Evolutionary conservation across 192 early-diverging fungal genomes (phyloP), one percentile per base, ranked within the genome.

Genomic region (Entophlyctis luteolus): DNA sequence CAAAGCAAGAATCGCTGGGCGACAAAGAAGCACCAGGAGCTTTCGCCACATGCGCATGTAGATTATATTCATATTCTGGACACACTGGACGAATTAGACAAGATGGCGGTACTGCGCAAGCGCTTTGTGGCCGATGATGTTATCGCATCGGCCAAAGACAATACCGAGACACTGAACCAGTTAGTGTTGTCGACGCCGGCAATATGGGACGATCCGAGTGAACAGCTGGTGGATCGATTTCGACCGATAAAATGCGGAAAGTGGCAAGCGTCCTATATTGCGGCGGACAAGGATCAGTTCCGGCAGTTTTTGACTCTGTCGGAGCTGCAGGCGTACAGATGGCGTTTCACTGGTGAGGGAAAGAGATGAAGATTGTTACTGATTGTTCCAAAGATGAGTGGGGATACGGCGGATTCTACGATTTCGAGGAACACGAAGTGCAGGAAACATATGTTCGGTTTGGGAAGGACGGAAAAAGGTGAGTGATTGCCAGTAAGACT

Each of bases 241-340:
- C 32, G 22, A 22, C 50, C 50, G 8, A 22, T 28, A 20, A 5
- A 8, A 12, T 65, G 47, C 27, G 23, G 48, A 34, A 53, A 65
- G 27, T 49, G 62, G 50, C 62, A 65, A 49, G 62, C 65, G 29
- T 67, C 58, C 6, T 60, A 67, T 22, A 39, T 67, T 67, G 65
- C 52, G 4, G 65, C 65, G 5, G 65, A 67, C 28, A 2, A 56
- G 8, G 65, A 67, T 42, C 29, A 34, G 53, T 14, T 27, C 38
- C 20, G 65, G 6, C 10, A 5, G 2, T n/a, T 20, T 5, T 48
- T 67, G 2, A 67, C 65, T 20, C 35, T 25, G 49, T 35, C 23
- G 25, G 65, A 67, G 65, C n/a, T 67, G 53, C 36, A 35, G n/a
- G 52, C 33, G 54, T 67, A 67, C 46, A 54, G 45, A 18, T 67